Base-by-base conservation (phyloP, 1,284 basidiomycete genomes). In the Puccinia triticina region DNA sequence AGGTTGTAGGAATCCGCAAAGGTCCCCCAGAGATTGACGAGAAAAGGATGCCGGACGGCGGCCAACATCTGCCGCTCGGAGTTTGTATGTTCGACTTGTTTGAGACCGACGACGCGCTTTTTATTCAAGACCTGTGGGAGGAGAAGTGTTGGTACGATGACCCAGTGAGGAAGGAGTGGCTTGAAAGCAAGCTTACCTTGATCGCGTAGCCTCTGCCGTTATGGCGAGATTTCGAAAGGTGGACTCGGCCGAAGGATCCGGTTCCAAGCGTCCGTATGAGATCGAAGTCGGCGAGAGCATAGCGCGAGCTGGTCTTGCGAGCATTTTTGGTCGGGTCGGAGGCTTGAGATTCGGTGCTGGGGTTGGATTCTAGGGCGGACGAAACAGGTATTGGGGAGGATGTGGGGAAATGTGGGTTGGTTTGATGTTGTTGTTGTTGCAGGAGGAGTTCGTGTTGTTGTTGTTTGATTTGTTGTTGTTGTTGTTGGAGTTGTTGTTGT, bases 81-180 rank as follows among this genome's bases (percentile, higher is more conserved):
- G 84, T 89, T 90, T 85, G 89, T 89, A 84, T 90, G 90, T 85
- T 90, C 89, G 53, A 90, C 88, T 84, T 90, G 90, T 83, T 89
- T 89, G 50, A 90, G 84, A 37, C 88, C 86, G 40, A 90, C 89
- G 78, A 90, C 87, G 83, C 90, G 89, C 7, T 86, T 86, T 85
- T 90, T 90, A 53, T 87, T 86, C 53, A 90, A 85, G 40, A 43
- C 40, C 40, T 43, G 40, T 43, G 12, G 40, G 40, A n/a, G 40
- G 40, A 43, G 40, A 4, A 43, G 12, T 4, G 40, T 43, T n/a
- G n/a, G n/a, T n/a, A n/a, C n/a, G n/a, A n/a, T n/a, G n/a, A 43
- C 40, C 12, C 12, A 43, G 4, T 43, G 40, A 43, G 40, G 7
- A 4, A 43, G 12, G 40, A 12, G 4, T 43, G 40, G 40, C 12